These are phyloP conservation scores for Endoconidiophora laricicola DNA, from an alignment of 2,329 filamentous ascomycete species.

Conservation along the genomic window DNA sequence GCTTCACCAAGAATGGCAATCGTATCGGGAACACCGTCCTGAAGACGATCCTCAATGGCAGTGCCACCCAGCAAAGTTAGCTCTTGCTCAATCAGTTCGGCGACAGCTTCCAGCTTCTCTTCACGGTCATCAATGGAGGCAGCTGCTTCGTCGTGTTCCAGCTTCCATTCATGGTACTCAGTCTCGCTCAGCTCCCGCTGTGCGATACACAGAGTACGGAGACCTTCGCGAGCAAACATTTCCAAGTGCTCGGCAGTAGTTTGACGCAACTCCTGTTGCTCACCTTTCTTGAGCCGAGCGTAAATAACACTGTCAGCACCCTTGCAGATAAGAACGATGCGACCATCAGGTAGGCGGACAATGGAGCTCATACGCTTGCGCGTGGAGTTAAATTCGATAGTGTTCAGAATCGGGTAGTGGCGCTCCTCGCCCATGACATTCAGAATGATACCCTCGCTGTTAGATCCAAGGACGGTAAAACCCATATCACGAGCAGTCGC, in stretches of 20 bases:
- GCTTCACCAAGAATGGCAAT: conserved; percentile 81
- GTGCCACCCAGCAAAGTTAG: conserved; percentile 80
- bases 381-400: conserved; percentile 85
- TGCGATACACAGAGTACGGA: conserved; percentile 88
- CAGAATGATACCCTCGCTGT: conserved; percentile 64
- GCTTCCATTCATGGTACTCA: conserved; percentile 73
- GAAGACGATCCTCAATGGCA: conserved; percentile 89
- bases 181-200: conserved; percentile 63
- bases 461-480: conserved; percentile 74
- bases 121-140: conserved; percentile 73
- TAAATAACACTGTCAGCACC: conserved; percentile 97
- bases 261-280: conserved; percentile 69
- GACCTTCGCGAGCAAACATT: conserved; percentile 88
- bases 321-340: conserved; percentile 88
- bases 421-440: conserved; percentile 77
- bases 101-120: conserved; percentile 78
- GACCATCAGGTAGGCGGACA: conserved; percentile 79
- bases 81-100: conserved; percentile 81
- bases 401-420: conserved; percentile 78
- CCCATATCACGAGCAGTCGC: conserved; percentile 89
- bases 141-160: conserved; percentile 73
- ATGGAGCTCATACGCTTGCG: conserved; percentile 97
- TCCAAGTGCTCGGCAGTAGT: conserved; percentile 87
- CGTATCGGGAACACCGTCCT: conserved; percentile 92
- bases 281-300: conserved; percentile 66